phyloP scores from a whole-genome alignment of 2,329 filamentous ascomycete genomes.

The Fusarium miscanthi region DNA sequence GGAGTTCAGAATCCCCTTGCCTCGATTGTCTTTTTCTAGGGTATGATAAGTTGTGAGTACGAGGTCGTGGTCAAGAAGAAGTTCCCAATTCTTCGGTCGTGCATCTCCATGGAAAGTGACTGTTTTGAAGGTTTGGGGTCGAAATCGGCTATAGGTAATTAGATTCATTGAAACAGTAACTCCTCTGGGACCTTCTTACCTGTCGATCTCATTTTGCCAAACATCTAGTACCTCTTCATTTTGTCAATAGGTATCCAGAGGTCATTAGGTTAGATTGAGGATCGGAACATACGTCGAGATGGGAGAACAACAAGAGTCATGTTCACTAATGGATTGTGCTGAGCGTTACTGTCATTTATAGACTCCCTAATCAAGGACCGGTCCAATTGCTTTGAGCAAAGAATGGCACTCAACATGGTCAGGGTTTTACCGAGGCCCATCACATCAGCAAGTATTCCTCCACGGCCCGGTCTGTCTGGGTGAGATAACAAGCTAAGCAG shows the following conservation, averaged over 20 bases:
- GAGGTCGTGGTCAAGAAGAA: background rate
- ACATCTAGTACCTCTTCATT: conserved; percentile 8
- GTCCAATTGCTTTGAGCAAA: rapidly evolving
- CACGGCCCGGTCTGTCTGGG: rapidly evolving
- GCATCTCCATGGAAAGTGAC: background rate
- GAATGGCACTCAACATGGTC: background rate
- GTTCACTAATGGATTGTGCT: too few relatives aligned
- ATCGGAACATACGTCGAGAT: background rate
- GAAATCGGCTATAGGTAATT: background rate
- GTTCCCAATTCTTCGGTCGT: rapidly evolving
- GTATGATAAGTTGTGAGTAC: background rate
- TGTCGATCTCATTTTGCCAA: background rate
- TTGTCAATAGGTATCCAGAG: background rate
- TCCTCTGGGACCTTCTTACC: rapidly evolving
- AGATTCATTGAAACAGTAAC: rapidly evolving
- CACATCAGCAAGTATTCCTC: background rate
- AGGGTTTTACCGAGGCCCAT: conserved; percentile 2
- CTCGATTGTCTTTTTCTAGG: background rate
- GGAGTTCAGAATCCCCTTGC: rapidly evolving
- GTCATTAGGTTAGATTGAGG: too few relatives aligned
- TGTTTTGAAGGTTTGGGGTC: rapidly evolving
- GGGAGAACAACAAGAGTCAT: background rate
- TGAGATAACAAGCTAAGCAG: background rate
- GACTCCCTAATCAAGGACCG: rapidly evolving
- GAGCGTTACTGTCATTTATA: too few relatives aligned